Evolutionary conservation across 2,329 filamentous ascomycete genomes (phyloP).

Genomic region (Exophiala bonariae): DNA sequence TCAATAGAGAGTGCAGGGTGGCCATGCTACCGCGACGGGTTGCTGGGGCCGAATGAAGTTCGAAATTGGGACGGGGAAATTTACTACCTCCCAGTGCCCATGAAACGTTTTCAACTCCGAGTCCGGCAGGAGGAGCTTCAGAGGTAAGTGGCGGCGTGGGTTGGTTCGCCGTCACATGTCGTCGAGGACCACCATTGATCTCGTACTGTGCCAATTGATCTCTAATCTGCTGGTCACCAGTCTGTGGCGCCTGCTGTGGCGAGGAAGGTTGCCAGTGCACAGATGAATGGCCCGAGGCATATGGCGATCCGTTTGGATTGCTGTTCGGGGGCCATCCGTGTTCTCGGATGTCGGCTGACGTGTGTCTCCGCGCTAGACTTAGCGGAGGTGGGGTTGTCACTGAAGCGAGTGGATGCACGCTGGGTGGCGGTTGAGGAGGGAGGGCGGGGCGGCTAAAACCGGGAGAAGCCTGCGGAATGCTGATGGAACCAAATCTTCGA

Average conservation of each 20-base stretch:
- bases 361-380: constrained; percentile 80
- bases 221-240: constrained; percentile 62
- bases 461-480: constrained; percentile 67
- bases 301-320: constrained; percentile 55
- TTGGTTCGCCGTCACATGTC: constrained; percentile 27
- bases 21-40: constrained; percentile 71
- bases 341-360: constrained; percentile 90
- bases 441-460: constrained; percentile 71
- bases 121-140: constrained; percentile 19
- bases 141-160: constrained; percentile 22
- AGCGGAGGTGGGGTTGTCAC: constrained; percentile 57
- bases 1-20: constrained; percentile 66
- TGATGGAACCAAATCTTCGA: constrained; percentile 84
- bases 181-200: constrained; percentile 55
- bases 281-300: constrained; percentile 62
- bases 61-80: constrained; percentile 26
- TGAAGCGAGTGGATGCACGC: constrained; percentile 59
- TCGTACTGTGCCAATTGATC: constrained; percentile 67
- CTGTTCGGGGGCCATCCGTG: constrained; percentile 67
- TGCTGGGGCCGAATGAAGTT: constrained; percentile 55
- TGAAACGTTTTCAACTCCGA: constrained; percentile 23
- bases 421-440: constrained; percentile 68
- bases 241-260: constrained; percentile 27
- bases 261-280: constrained; percentile 66
- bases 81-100: constrained; percentile 23